These are phyloP conservation scores for Lactarius hengduanensis DNA, from an alignment of 768 basidiomycete species.

Conservation along the genomic window DNA sequence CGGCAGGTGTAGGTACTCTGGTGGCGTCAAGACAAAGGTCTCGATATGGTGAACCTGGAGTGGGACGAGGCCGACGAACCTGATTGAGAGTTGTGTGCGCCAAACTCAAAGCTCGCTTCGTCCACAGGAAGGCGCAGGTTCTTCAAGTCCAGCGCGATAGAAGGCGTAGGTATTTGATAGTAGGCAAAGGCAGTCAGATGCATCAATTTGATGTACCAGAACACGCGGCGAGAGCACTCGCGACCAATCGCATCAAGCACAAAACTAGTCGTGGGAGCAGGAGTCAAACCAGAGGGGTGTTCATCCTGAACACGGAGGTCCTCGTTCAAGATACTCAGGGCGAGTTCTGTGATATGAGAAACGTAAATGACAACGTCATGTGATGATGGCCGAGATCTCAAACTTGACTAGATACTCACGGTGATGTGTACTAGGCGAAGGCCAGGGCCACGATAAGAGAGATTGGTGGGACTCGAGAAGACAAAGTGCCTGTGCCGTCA, in stretches of 20 bases:
- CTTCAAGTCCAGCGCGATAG: conserved; percentile 47
- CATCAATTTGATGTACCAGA: conserved; percentile 73
- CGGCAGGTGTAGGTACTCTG: conserved; percentile 69
- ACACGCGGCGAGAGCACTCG: conserved; percentile 77
- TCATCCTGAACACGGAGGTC: conserved; percentile 62
- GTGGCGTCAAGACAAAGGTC: conserved; percentile 13
- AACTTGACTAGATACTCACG: conserved; percentile 32
- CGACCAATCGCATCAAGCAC: conserved; percentile 64
- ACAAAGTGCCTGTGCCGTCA: conserved; percentile 73
- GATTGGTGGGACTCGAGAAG: conserved; percentile 69
- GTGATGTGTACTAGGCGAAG: conserved; percentile 25
- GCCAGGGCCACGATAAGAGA: conserved; percentile 33
- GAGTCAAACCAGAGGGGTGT: conserved; percentile 58
- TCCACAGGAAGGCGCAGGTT: conserved; percentile 73
- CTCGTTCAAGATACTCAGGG: conserved; percentile 65
- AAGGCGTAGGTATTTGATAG: conserved; percentile 38
- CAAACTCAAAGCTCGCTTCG: conserved; percentile 76
- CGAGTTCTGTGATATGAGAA: conserved; percentile 47
- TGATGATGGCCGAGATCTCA: conserved; percentile 2
- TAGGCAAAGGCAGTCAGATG: conserved; percentile 48
- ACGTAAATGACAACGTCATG: conserved; percentile 13
- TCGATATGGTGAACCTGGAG: background rate
- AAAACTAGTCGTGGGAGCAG: conserved; percentile 56
- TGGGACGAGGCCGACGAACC: conserved; percentile 20
- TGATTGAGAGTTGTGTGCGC: conserved; percentile 25